phyloP scores from a whole-genome alignment of 2,329 filamentous ascomycete species.

The Bisporella sp. region DNA sequence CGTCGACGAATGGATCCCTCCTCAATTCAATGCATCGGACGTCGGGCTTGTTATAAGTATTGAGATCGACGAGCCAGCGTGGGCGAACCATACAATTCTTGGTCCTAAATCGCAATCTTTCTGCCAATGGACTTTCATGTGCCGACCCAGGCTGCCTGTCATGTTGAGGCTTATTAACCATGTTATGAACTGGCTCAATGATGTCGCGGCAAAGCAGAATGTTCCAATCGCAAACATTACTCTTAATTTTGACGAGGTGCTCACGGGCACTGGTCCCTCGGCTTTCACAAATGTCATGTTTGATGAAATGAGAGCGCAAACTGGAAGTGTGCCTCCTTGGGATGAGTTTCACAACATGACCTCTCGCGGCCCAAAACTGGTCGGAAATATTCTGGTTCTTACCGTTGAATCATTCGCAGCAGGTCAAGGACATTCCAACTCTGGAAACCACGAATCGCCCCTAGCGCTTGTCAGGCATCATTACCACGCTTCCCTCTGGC shows the following conservation, averaged over 20 bases:
- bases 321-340: conserved; percentile 47
- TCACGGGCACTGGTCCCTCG: conserved; percentile 65
- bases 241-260: conserved; percentile 66
- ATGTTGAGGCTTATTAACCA: conserved; percentile 63
- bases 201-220: conserved; percentile 50
- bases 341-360: conserved; percentile 56
- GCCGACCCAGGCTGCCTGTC: conserved; percentile 58
- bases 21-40: conserved; percentile 55
- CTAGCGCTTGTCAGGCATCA: conserved; percentile 66
- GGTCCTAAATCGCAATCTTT: conserved; percentile 64
- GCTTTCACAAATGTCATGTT: conserved; percentile 62
- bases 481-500: conserved; percentile 70
- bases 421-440: conserved; percentile 66
- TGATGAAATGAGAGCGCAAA: conserved; percentile 50
- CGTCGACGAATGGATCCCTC: conserved; percentile 52
- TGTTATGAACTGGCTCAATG: conserved; percentile 59
- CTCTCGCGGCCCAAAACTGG: conserved; percentile 50
- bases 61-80: conserved; percentile 64
- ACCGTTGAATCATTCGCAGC: conserved; percentile 68
- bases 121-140: conserved; percentile 71
- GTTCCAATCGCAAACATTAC: conserved; percentile 53
- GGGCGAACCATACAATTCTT: conserved; percentile 55
- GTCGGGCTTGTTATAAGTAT: conserved; percentile 65
- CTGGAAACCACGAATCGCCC: conserved; percentile 60
- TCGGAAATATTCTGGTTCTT: conserved; percentile 58